Evolutionary conservation across 129 eudicot species (phyloP).

Genomic region (Daucus carota): DNA sequence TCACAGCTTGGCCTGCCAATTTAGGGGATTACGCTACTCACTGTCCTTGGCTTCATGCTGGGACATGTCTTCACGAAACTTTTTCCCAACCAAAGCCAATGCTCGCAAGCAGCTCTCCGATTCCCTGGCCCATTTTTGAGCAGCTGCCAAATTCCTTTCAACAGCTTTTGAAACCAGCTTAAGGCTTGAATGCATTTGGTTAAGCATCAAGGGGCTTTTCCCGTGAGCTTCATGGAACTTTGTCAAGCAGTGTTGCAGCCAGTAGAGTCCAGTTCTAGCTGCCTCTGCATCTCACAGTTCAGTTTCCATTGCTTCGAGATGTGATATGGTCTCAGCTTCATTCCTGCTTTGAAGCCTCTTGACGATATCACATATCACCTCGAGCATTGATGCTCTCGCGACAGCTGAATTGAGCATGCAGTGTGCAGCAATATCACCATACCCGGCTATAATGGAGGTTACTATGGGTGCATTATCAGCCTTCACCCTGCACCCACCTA

Average conservation of each 20-base stretch:
- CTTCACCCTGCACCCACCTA: conserved; percentile 37
- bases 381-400: conserved; percentile 21
- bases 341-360: conserved; percentile 15
- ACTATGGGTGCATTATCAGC: conserved; percentile 22
- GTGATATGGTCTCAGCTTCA: background rate
- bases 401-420: conserved; percentile 18
- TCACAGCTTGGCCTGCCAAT: background rate
- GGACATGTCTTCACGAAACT: conserved; percentile 18
- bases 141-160: conserved; percentile 19
- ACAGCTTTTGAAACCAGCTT: conserved; percentile 23
- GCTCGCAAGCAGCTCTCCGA: conserved; percentile 27
- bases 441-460: conserved; percentile 24
- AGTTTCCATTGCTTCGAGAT: conserved; percentile 17
- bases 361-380: conserved; percentile 20
- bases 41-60: conserved; percentile 16
- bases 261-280: conserved; percentile 21
- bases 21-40: background rate
- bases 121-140: conserved; percentile 17
- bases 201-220: conserved; percentile 6
- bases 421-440: conserved; percentile 28
- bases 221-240: background rate
- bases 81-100: conserved; percentile 24
- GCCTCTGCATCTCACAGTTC: conserved; percentile 19
- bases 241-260: conserved; percentile 21
- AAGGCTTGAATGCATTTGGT: conserved; percentile 12